phyloP scores from a whole-genome alignment of 1,284 basidiomycete genomes.

The Naganishia albida region DNA sequence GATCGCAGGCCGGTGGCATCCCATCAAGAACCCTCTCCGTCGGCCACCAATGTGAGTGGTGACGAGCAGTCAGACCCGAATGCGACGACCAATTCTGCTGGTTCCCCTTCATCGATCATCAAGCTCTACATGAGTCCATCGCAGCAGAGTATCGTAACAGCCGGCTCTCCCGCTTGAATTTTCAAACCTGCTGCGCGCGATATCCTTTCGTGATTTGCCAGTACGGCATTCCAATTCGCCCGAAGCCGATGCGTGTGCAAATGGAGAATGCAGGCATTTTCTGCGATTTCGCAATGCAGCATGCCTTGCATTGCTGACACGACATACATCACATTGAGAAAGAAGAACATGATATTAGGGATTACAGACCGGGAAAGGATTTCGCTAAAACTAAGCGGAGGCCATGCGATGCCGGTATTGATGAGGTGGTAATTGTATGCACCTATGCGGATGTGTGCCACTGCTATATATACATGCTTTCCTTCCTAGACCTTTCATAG shows the following conservation, averaged over 20 bases:
- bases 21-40: no score
- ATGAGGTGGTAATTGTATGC: conserved; percentile 2
- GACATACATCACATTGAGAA: no score
- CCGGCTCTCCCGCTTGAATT: not conserved
- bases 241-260: no score
- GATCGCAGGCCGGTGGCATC: no score
- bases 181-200: not conserved
- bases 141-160: not conserved
- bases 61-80: not conserved
- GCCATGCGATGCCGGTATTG: not conserved
- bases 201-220: not conserved
- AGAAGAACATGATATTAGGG: not conserved
- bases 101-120: conserved; percentile 22
- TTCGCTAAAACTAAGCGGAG: not conserved
- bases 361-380: conserved; percentile 3
- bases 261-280: no score
- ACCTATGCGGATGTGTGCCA: not conserved
- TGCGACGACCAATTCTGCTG: not conserved
- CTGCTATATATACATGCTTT: not conserved
- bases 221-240: no score
- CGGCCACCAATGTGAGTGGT: no score
- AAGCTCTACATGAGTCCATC: conserved; percentile 14
- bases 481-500: not conserved
- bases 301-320: not conserved
- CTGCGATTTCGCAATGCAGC: no score